These are phyloP conservation scores for Metarhizium rileyi DNA, from an alignment of 2,329 filamentous ascomycete species.

Conservation along the genomic window DNA sequence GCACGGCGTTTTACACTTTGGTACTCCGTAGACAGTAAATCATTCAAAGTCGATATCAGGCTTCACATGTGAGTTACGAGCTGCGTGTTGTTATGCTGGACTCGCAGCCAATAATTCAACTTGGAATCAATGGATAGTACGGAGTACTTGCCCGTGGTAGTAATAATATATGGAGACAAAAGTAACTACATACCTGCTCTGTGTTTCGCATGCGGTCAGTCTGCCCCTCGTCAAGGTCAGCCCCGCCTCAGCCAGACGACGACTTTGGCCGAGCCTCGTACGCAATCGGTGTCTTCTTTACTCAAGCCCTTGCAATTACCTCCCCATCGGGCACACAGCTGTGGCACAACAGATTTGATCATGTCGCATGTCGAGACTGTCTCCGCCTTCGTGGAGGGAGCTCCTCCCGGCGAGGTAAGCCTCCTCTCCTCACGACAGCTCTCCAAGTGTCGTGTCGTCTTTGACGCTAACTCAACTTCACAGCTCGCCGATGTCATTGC, in stretches of 20 bases:
- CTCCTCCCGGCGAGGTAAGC: conserved; percentile 88
- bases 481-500: conserved; percentile 83
- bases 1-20: neutral
- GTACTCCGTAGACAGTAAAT: neutral
- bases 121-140: neutral
- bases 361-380: conserved; percentile 37
- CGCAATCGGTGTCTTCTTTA: conserved; percentile 1
- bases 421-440: conserved; percentile 10
- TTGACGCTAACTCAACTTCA: conserved; percentile 18
- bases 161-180: neutral
- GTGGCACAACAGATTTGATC: neutral
- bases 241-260: conserved; percentile 1
- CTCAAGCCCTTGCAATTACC: neutral
- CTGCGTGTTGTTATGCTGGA: no score
- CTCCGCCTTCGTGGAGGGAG: conserved; percentile 84
- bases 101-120: neutral
- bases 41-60: neutral
- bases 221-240: neutral
- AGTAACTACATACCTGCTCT: neutral
- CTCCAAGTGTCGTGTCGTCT: conserved; percentile 10
- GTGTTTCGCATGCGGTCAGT: neutral
- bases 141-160: neutral
- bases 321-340: neutral
- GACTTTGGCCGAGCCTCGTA: neutral
- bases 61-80: no score